These are phyloP conservation scores for Penicillium crystallinum DNA, from an alignment of 495 filamentous ascomycete genomes.

Conservation along the genomic window DNA sequence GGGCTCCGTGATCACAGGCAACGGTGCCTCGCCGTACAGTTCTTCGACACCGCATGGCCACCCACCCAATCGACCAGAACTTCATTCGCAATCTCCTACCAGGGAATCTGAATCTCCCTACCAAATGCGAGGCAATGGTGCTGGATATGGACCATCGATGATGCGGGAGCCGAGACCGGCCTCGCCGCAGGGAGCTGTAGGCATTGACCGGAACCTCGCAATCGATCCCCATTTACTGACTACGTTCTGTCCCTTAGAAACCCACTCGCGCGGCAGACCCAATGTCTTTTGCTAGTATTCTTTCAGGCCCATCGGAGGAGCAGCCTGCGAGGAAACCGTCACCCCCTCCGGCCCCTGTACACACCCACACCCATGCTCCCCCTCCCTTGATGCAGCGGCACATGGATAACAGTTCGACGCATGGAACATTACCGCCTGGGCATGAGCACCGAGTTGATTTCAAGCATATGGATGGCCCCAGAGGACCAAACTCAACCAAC, in stretches of 20 bases:
- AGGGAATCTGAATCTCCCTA: slow-evolving; percentile 39
- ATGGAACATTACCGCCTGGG: slow-evolving; percentile 22
- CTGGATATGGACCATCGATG: slow-evolving; percentile 26
- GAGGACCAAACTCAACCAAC: slow-evolving; percentile 13
- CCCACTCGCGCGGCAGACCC: slow-evolving; percentile 67
- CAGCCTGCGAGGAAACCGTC: slow-evolving; percentile 45
- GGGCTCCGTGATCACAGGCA: slow-evolving; percentile 32
- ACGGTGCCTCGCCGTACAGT: slow-evolving; percentile 37
- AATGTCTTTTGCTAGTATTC: slow-evolving; percentile 89
- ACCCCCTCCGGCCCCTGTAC: slow-evolving; percentile 23
- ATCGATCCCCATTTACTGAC: not conserved
- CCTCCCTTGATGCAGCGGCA: slow-evolving; percentile 6
- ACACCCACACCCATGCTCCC: slow-evolving; percentile 19
- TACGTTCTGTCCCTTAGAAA: slow-evolving; percentile 38
- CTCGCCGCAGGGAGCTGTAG: slow-evolving; percentile 40
- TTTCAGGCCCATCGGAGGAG: slow-evolving; percentile 64
- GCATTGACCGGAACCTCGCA: slow-evolving; percentile 4
- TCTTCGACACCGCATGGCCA: slow-evolving; percentile 43
- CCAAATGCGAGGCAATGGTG: slow-evolving; percentile 28
- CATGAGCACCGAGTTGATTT: slow-evolving; percentile 26
- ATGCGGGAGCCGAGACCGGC: slow-evolving; percentile 28
- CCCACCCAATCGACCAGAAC: slow-evolving; percentile 38
- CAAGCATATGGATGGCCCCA: slow-evolving; percentile 10
- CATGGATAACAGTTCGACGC: slow-evolving; percentile 25
- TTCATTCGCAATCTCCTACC: slow-evolving; percentile 41